These are phyloP conservation scores for Arthrobotrys musiformis DNA, from an alignment of 2,329 filamentous ascomycete genomes.

Conservation along the genomic window DNA sequence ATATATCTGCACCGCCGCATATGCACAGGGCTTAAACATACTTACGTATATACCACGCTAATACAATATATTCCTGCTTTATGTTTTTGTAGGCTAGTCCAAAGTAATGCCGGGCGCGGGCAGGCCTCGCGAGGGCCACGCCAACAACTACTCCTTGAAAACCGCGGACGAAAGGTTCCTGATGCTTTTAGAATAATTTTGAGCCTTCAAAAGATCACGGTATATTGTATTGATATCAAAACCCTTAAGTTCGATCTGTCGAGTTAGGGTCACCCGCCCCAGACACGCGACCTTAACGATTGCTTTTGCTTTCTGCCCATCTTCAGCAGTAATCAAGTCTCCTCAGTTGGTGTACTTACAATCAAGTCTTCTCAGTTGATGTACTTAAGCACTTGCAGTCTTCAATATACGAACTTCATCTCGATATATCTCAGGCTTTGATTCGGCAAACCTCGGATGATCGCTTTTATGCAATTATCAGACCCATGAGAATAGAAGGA, in stretches of 20 bases:
- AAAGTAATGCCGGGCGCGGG: not conserved
- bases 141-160: not conserved
- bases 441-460: too few species aligned
- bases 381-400: too few species aligned
- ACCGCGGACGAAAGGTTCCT: not conserved
- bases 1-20: not conserved
- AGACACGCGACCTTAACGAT: too few species aligned
- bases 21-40: not conserved
- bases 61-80: conserved; percentile 1
- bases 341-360: too few species aligned
- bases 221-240: not conserved
- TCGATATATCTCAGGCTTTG: too few species aligned
- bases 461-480: too few species aligned
- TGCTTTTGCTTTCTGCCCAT: too few species aligned
- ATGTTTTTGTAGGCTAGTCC: not conserved
- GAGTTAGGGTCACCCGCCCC: too few species aligned
- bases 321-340: too few species aligned
- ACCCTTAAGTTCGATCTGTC: not conserved
- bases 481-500: too few species aligned
- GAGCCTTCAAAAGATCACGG: not conserved
- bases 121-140: not conserved
- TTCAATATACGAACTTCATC: too few species aligned
- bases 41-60: not conserved
- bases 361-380: too few species aligned
- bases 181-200: not conserved